Percentiles rank a stretch among this genome's conserved stretches.
These are phyloP conservation scores for Emericellopsis atlantica DNA, from an alignment of 2,329 filamentous ascomycete genomes.

Conservation along the genomic window DNA sequence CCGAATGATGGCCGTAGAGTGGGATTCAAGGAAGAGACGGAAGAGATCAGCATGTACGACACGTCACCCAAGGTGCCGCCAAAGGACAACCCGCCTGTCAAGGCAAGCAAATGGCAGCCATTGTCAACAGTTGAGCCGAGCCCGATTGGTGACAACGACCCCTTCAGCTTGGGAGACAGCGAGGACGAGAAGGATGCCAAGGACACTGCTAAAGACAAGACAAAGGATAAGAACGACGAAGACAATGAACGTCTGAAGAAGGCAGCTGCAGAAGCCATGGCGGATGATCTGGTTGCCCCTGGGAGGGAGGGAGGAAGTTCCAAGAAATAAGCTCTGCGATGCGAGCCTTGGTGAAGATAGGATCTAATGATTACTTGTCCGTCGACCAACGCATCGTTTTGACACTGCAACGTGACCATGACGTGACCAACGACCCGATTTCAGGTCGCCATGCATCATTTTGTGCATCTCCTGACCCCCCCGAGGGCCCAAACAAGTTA, in stretches of 20 bases:
- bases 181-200: conserved; percentile 74
- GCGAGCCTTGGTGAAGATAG: neutral
- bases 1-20: conserved; percentile 37
- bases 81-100: conserved; percentile 39
- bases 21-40: conserved; percentile 49
- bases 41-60: conserved; percentile 65
- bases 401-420: no score
- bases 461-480: no score
- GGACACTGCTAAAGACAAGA: conserved; percentile 4
- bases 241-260: conserved; percentile 52
- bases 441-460: neutral
- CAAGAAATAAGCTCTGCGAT: conserved; percentile 15
- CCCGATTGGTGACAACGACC: conserved; percentile 82
- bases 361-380: neutral
- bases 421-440: no score
- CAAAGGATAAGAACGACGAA: conserved; percentile 32
- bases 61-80: conserved; percentile 42
- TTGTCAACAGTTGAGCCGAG: conserved; percentile 70
- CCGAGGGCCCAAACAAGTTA: no score
- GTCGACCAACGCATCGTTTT: neutral
- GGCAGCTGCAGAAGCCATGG: conserved; percentile 49
- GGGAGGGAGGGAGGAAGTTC: conserved; percentile 15
- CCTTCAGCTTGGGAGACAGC: conserved; percentile 90
- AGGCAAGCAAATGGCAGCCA: conserved; percentile 94
- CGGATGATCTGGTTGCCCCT: conserved; percentile 36